Evolutionary conservation across 345 rosid species (phyloP), one percentile per base, ranked within the genome.

Genomic region (Sapria himalayana): DNA sequence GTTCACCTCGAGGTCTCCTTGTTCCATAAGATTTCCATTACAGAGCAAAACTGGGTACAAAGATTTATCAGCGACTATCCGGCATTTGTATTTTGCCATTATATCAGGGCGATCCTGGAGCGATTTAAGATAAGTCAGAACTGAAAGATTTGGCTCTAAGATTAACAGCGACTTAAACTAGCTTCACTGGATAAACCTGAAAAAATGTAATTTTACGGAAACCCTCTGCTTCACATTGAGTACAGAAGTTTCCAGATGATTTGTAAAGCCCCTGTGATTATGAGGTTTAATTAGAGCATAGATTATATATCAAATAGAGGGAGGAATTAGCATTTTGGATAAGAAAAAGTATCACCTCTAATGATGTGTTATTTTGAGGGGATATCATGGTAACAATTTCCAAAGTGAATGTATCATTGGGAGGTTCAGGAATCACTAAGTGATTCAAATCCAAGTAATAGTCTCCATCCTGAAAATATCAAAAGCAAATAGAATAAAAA

Each of bases 171-270:
- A n/a, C n/a, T n/a, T n/a, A n/a, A n/a, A n/a, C n/a, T 43, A 25
- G 46, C 36, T 36, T 47, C 23, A 20, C 53, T 1, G 32, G 20
- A 53, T 21, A 20, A 36, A 82, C 98, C 86, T 91, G 95, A 61
- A 76, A 91, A 60, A 61, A 91, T 35, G 95, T 91, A 42, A 91
- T 84, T 54, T 80, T 84, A 14, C 86, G 72, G 59, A 91, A 91
- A 47, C 93, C 95, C 68, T 91, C 99, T 21, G 99, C 95, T 74
- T 89, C 95, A 45, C 99, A 84, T 50, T 89, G 99, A 8, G 99
- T 84, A 65, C 99, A 84, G 64, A 80, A 91, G 58, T 71, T 79
- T 49, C 81, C 81, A 45, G 95, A 79, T 27, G 99, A 72, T 64
- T 75, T 74, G 78, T 84, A 91, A 50, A 91, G 95, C 39, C 93